Evolutionary conservation across 768 basidiomycete species (phyloP).

Genomic region (Hydnomerulius pinastri): DNA sequence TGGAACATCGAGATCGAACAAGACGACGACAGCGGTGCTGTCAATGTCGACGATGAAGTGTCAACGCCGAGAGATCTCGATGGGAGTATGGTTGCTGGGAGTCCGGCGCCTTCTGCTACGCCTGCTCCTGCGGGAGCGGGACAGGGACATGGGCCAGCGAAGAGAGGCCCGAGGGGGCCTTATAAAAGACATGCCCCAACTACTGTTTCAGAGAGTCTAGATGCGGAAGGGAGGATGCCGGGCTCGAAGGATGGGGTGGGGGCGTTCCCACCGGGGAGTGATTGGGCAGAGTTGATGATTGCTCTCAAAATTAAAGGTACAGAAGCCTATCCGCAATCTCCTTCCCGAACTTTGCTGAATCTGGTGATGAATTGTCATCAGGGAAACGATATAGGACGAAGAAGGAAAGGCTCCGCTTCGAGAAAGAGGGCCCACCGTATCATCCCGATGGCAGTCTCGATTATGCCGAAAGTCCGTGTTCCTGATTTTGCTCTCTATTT

Average conservation of each 20-base stretch:
- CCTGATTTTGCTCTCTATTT: background rate
- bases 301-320: conserved; percentile 74
- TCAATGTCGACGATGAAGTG: conserved; percentile 39
- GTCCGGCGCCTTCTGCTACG: conserved; percentile 46
- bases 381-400: conserved; percentile 81
- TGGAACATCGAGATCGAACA: conserved; percentile 83
- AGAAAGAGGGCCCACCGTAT: conserved; percentile 72
- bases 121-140: conserved; percentile 29
- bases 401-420: conserved; percentile 76
- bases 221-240: conserved; percentile 71
- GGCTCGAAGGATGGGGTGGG: conserved; percentile 78
- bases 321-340: background rate
- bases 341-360: background rate
- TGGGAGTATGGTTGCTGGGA: conserved; percentile 42
- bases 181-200: conserved; percentile 52
- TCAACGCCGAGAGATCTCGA: conserved; percentile 51
- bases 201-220: conserved; percentile 48
- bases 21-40: conserved; percentile 44
- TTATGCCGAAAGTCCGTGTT: conserved; percentile 62
- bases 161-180: conserved; percentile 52
- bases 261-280: conserved; percentile 67
- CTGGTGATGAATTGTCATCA: conserved; percentile 24
- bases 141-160: conserved; percentile 20
- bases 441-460: conserved; percentile 78
- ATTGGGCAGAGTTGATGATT: conserved; percentile 73